phyloP scores from a whole-genome alignment of 345 rosid genomes.

The Syzygium oleosum region DNA sequence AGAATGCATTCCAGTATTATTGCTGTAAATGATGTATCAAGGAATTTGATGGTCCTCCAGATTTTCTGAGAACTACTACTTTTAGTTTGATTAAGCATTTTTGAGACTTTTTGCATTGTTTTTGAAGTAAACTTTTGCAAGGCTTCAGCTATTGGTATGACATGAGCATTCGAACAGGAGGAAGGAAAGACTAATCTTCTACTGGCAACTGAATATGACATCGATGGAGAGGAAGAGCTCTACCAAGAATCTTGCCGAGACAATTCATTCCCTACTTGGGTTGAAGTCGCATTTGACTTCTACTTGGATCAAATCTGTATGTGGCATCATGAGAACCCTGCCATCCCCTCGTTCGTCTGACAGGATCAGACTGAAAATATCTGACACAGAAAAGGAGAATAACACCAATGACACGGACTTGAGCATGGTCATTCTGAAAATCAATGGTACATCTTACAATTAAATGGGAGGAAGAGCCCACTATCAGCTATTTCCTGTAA shows the following conservation, averaged over 20 bases:
- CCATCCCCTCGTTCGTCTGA: neutral
- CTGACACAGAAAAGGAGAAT: neutral
- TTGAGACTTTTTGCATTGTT: neutral
- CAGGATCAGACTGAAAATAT: neutral
- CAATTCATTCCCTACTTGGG: slow-evolving; percentile 64
- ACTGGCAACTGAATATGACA: neutral
- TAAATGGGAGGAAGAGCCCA: neutral
- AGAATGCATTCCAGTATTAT: neutral
- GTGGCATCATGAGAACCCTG: slow-evolving; percentile 26
- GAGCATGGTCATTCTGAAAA: neutral
- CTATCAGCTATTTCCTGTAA: neutral
- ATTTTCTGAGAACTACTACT: neutral
- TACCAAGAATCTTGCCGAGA: slow-evolving; percentile 29
- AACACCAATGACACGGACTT: neutral
- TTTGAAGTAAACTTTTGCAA: neutral
- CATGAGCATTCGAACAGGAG: neutral
- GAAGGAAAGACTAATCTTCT: neutral
- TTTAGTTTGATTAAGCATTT: neutral
- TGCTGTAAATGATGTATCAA: neutral
- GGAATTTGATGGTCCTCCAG: neutral
- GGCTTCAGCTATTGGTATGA: neutral
- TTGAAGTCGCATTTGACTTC: slow-evolving; percentile 46
- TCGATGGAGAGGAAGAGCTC: slow-evolving; percentile 24
- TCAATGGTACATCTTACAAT: neutral
- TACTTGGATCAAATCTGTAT: slow-evolving; percentile 56